A percentile compares a stretch with the other conserved stretches of the same genome.
These are phyloP conservation scores for Bacidia rubella DNA, from an alignment of 495 filamentous ascomycete species.

Conservation along the genomic window DNA sequence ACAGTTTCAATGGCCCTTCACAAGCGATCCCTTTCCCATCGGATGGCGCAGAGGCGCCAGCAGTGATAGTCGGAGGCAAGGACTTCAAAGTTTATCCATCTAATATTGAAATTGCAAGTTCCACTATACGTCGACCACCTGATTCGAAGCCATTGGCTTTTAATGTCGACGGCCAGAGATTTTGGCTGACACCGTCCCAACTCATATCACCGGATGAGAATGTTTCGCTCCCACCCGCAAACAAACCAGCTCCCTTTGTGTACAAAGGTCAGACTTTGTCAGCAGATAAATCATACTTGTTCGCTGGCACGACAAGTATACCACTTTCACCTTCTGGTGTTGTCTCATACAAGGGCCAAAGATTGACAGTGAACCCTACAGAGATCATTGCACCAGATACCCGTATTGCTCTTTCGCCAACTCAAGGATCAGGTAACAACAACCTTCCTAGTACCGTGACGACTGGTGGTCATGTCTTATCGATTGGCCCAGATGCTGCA, in stretches of 20 bases:
- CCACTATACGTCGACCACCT: constrained; percentile 12
- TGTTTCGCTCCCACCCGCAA: constrained; percentile 4
- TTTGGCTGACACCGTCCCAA: constrained; percentile 5
- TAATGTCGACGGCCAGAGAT: background rate
- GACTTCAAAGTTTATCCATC: constrained; percentile 16
- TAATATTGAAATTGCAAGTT: constrained; percentile 15
- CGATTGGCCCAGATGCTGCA: constrained; percentile 21
- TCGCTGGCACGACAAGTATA: constrained; percentile 15
- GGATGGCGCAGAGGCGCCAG: background rate
- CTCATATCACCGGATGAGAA: constrained; percentile 6
- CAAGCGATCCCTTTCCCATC: constrained; percentile 13
- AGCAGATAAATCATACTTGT: constrained; percentile 12
- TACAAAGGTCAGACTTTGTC: constrained; percentile 17
- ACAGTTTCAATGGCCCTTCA: constrained; percentile 8
- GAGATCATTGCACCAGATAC: constrained; percentile 14
- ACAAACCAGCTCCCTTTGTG: constrained; percentile 2
- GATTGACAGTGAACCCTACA: constrained; percentile 13
- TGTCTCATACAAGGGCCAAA: constrained; percentile 12
- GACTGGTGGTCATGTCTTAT: constrained; percentile 20
- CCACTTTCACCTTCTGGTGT: constrained; percentile 7
- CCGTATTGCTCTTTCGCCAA: constrained; percentile 13
- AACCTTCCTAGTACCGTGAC: constrained; percentile 25
- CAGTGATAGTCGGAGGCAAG: constrained; percentile 16
- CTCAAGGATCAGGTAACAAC: background rate
- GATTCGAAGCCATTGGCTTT: constrained; percentile 9